Base-by-base conservation (phyloP, 495 filamentous ascomycete species). In the Penicillium silybi region DNA sequence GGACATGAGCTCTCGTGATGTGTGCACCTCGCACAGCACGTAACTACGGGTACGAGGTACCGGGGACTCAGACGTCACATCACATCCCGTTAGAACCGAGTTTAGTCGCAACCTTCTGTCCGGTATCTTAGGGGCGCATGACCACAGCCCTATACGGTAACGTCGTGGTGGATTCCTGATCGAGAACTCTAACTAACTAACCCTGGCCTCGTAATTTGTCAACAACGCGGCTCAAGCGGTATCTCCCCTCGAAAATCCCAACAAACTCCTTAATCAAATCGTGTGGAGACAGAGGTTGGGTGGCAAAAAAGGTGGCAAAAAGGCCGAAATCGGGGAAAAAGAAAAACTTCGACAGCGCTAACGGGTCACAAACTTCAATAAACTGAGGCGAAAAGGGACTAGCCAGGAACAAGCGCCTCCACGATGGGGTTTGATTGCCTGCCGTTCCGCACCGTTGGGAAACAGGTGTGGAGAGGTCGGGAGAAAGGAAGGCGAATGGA, bases 381-480 rank as follows among this genome's bases (percentile, higher is more conserved):
- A 64, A 52, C 25, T 18, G n/a, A 19, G 34, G 49, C 49, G n/a
- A 39, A 48, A 47, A 26, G 26, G 50, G 56, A 41, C 41, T 54
- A 50, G 46, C 15, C 6, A 9, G 57, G 42, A 23, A 38, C 34
- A 32, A 32, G 10, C 44, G 42, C 16, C 49, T 54, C 62, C 62
- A 58, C 18, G 35, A 57, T 53, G 50, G 48, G 37, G 47, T 35
- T 35, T 23, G 29, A 35, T 44, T 50, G 29, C 22, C 44, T 49
- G 55, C 55, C 48, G 54, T 65, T 65, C 62, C 54, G 57, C 57
- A 50, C 62, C 59, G 59, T 65, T 65, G 62, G 62, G 54, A 57
- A 50, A n/a, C n/a, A n/a, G n/a, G n/a, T 6, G 32, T 41, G 50
- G 47, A 54, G 45, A 54, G 50, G 48, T 42, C 29, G 29, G 49